These are phyloP conservation scores for Penicillium steckii DNA, from an alignment of 495 filamentous ascomycete species.

Conservation along the genomic window DNA sequence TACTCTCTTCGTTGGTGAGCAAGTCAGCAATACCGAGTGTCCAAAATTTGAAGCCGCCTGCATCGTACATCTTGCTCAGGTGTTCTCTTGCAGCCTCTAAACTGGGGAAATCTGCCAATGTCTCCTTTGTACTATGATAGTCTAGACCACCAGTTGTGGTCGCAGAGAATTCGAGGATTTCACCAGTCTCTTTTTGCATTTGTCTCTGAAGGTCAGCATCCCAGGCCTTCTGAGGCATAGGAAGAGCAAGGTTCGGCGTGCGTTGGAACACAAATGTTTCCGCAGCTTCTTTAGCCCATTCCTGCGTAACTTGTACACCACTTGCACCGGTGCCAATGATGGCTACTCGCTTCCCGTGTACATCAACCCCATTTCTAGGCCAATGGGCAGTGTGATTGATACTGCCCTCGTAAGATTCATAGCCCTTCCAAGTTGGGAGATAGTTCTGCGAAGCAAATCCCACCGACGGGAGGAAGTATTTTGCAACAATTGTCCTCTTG, in stretches of 20 bases:
- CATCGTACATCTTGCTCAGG: slow-evolving; percentile 1
- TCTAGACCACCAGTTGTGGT: neutral
- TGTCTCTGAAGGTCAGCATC: neutral
- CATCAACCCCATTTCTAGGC: slow-evolving; percentile 49
- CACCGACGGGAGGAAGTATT: slow-evolving; percentile 48
- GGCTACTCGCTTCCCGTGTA: slow-evolving; percentile 49
- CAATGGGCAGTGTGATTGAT: slow-evolving; percentile 60
- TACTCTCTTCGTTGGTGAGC: neutral
- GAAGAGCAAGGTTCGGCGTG: slow-evolving; percentile 54
- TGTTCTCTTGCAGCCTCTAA: neutral
- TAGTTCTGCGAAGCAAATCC: slow-evolving; percentile 35
- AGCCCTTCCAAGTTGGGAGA: slow-evolving; percentile 49
- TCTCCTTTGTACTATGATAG: neutral
- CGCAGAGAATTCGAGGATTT: neutral
- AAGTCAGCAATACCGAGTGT: neutral
- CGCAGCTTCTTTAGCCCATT: slow-evolving; percentile 38
- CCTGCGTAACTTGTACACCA: slow-evolving; percentile 58
- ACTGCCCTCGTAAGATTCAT: slow-evolving; percentile 51
- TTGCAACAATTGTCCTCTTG: slow-evolving; percentile 42
- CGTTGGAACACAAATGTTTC: slow-evolving; percentile 51
- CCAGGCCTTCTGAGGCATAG: slow-evolving; percentile 38
- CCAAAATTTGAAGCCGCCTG: slow-evolving; percentile 9
- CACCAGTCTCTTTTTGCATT: neutral
- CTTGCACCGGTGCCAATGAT: slow-evolving; percentile 62
- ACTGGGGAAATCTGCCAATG: neutral